Evolutionary conservation across 2,329 filamentous ascomycete genomes (phyloP).

Genomic region (Curvularia sp.): DNA sequence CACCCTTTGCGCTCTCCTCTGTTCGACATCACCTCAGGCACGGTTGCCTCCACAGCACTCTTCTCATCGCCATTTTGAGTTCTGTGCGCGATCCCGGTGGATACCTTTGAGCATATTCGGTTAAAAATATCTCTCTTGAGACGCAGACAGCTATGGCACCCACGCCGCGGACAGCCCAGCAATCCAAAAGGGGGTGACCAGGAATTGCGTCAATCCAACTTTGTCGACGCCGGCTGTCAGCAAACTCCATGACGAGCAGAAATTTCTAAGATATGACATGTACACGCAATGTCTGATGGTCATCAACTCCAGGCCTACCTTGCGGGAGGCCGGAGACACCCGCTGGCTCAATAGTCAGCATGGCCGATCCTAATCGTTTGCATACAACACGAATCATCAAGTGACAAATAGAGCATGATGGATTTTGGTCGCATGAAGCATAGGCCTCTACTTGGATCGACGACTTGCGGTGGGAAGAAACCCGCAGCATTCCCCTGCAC

Average conservation of each 20-base stretch:
- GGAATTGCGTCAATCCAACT: neutral
- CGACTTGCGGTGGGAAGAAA: neutral
- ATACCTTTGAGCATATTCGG: neutral
- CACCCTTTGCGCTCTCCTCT: neutral
- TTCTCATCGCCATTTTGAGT: neutral
- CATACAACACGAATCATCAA: neutral
- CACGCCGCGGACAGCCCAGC: neutral
- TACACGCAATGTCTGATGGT: neutral
- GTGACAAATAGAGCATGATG: slow-evolving; percentile 3
- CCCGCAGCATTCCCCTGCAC: slow-evolving; percentile 2
- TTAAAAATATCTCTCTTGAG: neutral
- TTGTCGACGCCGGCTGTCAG: neutral
- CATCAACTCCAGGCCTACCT: neutral
- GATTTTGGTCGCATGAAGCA: neutral
- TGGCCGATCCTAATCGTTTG: slow-evolving; percentile 3
- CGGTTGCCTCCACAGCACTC: neutral
- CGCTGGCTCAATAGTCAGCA: neutral
- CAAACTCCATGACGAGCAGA: neutral
- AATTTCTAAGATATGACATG: neutral
- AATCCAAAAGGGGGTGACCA: neutral
- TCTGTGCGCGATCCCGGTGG: neutral
- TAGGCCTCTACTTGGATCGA: neutral
- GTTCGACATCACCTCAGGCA: neutral
- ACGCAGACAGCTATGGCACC: neutral
- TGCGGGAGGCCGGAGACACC: neutral